phyloP scores from a whole-genome alignment of 257 asterid species.

The Paraleonurus japonicus region DNA sequence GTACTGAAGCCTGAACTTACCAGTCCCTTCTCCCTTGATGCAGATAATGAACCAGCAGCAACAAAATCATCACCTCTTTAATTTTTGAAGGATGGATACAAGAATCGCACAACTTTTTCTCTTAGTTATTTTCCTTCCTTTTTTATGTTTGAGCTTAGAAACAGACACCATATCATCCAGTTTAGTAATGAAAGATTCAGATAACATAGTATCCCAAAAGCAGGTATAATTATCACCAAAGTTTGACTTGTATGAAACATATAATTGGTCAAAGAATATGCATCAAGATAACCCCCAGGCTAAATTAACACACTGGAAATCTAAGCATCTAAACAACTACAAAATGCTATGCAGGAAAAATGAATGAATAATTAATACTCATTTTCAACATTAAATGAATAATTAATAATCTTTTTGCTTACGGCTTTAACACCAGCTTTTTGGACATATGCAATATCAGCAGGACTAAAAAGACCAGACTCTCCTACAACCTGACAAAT shows the following conservation, averaged over 20 bases:
- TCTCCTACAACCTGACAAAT: constrained; percentile 79
- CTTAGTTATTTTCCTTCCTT: neutral
- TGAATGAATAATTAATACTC: too few species aligned
- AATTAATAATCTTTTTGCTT: constrained; percentile 22
- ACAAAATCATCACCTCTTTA: too few species aligned
- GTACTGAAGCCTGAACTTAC: too few species aligned
- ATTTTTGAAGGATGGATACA: neutral
- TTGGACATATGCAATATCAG: constrained; percentile 79
- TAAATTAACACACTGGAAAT: neutral
- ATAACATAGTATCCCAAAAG: constrained; percentile 13
- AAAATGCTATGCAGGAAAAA: too few species aligned
- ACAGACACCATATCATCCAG: constrained; percentile 24
- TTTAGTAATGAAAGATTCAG: constrained; percentile 27
- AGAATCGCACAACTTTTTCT: neutral
- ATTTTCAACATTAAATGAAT: too few species aligned
- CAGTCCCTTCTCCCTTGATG: too few species aligned
- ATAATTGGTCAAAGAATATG: neutral
- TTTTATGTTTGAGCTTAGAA: constrained; percentile 18
- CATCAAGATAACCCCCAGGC: neutral
- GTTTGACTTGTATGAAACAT: neutral
- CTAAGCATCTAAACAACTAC: neutral
- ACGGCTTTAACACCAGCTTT: constrained; percentile 86
- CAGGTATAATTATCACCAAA: neutral
- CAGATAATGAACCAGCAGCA: too few species aligned
- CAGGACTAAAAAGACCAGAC: constrained; percentile 87